Percentiles rank a stretch among this genome's conserved stretches.
phyloP scores from a whole-genome alignment of 306 rosid genomes.

The Cicer pinnatifidum region DNA sequence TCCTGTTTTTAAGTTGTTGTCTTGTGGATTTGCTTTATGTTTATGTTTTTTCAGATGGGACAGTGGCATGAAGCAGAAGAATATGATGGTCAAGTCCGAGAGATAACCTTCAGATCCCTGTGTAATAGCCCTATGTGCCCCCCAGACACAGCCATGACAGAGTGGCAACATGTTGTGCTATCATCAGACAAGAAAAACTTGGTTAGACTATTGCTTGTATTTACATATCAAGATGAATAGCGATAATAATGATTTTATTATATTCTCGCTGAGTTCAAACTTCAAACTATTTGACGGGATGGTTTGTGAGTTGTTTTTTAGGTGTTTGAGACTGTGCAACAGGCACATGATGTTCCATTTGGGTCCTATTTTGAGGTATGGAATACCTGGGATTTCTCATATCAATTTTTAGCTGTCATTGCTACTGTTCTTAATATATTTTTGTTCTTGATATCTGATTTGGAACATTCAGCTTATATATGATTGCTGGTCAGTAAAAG shows the following conservation, averaged over 20 bases:
- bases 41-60: slow-evolving; percentile 73
- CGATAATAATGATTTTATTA: slow-evolving; percentile 8
- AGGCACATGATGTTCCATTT: slow-evolving; percentile 98
- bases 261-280: not conserved
- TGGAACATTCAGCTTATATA: slow-evolving; percentile 35
- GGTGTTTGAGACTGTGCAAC: slow-evolving; percentile 96
- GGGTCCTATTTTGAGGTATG: slow-evolving; percentile 93
- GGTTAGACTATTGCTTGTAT: slow-evolving; percentile 56
- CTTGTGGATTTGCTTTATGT: slow-evolving; percentile 31
- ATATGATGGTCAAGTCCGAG: slow-evolving; percentile 94
- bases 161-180: slow-evolving; percentile 82
- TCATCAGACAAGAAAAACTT: slow-evolving; percentile 74
- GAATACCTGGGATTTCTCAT: slow-evolving; percentile 30
- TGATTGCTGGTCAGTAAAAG: not conserved
- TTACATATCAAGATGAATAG: slow-evolving; percentile 19
- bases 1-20: slow-evolving; percentile 36
- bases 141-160: slow-evolving; percentile 99
- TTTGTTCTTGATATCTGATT: slow-evolving; percentile 36
- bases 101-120: slow-evolving; percentile 82
- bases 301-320: slow-evolving; percentile 49
- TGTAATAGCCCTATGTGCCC: slow-evolving; percentile 99
- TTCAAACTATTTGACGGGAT: slow-evolving; percentile 24
- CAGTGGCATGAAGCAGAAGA: slow-evolving; percentile 94
- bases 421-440: slow-evolving; percentile 7
- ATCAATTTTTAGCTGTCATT: slow-evolving; percentile 10